phyloP scores from a whole-genome alignment of 2,329 filamentous ascomycete species.

The Didymella pomorum region DNA sequence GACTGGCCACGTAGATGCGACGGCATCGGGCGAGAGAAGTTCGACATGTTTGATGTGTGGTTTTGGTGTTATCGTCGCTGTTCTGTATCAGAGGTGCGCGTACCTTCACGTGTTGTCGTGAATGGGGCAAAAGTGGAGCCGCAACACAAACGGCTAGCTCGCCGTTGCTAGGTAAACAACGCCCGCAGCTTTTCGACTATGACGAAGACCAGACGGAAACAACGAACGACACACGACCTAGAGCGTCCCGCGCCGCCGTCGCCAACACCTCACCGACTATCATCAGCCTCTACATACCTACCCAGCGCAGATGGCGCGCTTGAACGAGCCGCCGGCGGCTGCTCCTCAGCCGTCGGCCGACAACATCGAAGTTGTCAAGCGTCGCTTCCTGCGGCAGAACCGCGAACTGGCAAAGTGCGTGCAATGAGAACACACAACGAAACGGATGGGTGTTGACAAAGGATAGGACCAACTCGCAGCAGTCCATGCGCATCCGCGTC shows the following conservation, averaged over 20 bases:
- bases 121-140: slow-evolving; percentile 13
- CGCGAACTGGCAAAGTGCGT: slow-evolving; percentile 73
- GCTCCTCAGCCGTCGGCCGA: slow-evolving; percentile 62
- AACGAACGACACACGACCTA: slow-evolving; percentile 37
- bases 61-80: not conserved
- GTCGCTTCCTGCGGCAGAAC: slow-evolving; percentile 82
- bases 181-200: slow-evolving; percentile 33
- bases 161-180: slow-evolving; percentile 49
- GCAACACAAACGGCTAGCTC: slow-evolving; percentile 21
- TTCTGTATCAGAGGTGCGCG: slow-evolving; percentile 16
- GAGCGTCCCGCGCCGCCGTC: slow-evolving; percentile 22
- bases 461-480: slow-evolving; percentile 73
- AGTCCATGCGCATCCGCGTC: slow-evolving; percentile 77
- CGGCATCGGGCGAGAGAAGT: slow-evolving; percentile 58
- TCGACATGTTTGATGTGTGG: slow-evolving; percentile 44
- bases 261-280: slow-evolving; percentile 31
- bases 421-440: not conserved
- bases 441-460: slow-evolving; percentile 15
- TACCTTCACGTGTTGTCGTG: slow-evolving; percentile 34
- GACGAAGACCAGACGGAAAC: slow-evolving; percentile 40
- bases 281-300: slow-evolving; percentile 47
- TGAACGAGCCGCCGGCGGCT: slow-evolving; percentile 72
- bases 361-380: slow-evolving; percentile 72
- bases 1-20: slow-evolving; percentile 68
- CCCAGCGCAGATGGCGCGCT: slow-evolving; percentile 73